These are phyloP conservation scores for Balamuthia mandrillaris DNA, from an alignment of 208 protist genomes.

Conservation along the genomic window DNA sequence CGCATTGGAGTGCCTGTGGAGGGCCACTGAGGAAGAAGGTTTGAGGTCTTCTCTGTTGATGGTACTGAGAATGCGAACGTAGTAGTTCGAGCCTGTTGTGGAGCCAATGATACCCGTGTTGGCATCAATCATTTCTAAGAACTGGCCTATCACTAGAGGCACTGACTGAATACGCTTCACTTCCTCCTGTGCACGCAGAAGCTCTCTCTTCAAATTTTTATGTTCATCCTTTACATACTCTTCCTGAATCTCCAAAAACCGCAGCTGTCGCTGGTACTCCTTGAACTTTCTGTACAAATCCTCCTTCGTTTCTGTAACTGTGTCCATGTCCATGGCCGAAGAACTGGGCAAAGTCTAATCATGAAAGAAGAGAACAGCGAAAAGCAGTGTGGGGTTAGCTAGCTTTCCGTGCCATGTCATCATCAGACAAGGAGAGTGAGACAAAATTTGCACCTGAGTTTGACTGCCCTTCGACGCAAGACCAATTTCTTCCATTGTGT, in stretches of 20 bases:
- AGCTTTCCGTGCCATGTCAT: too few relatives aligned
- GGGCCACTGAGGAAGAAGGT: conserved; percentile 96
- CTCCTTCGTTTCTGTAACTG: conserved; percentile 45
- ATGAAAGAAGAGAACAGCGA: too few relatives aligned
- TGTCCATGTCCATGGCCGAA: conserved; percentile 18
- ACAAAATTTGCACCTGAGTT: too few relatives aligned
- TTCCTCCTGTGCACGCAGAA: conserved; percentile 86
- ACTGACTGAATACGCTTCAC: conserved; percentile 81
- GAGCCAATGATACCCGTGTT: conserved; percentile 87
- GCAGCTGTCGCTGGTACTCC: conserved; percentile 74
- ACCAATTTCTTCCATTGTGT: too few relatives aligned
- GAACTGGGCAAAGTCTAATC: too few relatives aligned
- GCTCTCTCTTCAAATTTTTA: conserved; percentile 83
- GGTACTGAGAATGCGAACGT: conserved; percentile 94
- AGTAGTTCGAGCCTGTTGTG: conserved; percentile 94
- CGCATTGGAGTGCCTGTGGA: conserved; percentile 97
- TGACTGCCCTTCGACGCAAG: too few relatives aligned
- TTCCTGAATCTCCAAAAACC: conserved; percentile 85
- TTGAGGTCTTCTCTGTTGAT: conserved; percentile 97
- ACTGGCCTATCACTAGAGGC: conserved; percentile 98
- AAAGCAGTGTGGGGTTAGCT: too few relatives aligned
- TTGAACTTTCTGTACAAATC: conserved; percentile 77
- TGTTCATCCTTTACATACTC: conserved; percentile 87
- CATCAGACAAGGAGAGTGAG: too few relatives aligned
- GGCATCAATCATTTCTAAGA: conserved; percentile 98